Percentiles rank a stretch among this genome's conserved stretches.
These are phyloP conservation scores for Turritis glabra DNA, from an alignment of 345 rosid species.

Conservation along the genomic window DNA sequence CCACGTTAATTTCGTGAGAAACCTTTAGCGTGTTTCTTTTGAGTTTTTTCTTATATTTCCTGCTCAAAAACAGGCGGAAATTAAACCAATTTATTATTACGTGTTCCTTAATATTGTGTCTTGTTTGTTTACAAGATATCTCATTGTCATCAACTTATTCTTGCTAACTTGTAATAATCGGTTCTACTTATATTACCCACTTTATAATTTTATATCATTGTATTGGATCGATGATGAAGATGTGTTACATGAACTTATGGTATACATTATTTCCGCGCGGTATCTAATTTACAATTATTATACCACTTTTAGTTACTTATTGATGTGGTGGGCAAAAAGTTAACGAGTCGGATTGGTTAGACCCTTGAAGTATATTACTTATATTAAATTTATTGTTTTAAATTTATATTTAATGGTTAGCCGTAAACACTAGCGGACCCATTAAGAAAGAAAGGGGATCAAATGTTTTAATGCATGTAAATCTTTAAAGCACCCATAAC, in stretches of 20 bases:
- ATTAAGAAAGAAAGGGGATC: too few relatives aligned
- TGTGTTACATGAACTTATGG: not conserved
- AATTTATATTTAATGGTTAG: not conserved
- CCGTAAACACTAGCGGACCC: too few relatives aligned
- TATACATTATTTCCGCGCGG: not conserved
- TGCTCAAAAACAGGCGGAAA: slow-evolving; percentile 8
- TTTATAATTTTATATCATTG: not conserved
- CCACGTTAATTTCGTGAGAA: slow-evolving; percentile 37
- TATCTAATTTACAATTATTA: not conserved
- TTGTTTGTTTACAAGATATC: slow-evolving; percentile 16
- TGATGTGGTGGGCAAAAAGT: not conserved
- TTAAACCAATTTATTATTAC: slow-evolving; percentile 3
- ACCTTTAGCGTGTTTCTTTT: slow-evolving; percentile 32
- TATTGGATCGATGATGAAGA: not conserved
- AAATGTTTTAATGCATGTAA: too few relatives aligned
- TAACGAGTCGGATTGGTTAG: slow-evolving; percentile 5
- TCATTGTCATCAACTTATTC: not conserved
- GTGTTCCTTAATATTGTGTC: slow-evolving; percentile 18
- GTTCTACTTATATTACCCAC: slow-evolving; percentile 9
- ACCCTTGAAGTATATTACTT: not conserved
- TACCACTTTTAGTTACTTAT: not conserved
- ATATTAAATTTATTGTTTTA: too few relatives aligned
- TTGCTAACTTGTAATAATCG: slow-evolving; percentile 9
- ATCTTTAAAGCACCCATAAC: too few relatives aligned
- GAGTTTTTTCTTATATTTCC: slow-evolving; percentile 15